phyloP scores from a whole-genome alignment of 169 alveolate species.

The Cryptosporidium andersoni region DNA sequence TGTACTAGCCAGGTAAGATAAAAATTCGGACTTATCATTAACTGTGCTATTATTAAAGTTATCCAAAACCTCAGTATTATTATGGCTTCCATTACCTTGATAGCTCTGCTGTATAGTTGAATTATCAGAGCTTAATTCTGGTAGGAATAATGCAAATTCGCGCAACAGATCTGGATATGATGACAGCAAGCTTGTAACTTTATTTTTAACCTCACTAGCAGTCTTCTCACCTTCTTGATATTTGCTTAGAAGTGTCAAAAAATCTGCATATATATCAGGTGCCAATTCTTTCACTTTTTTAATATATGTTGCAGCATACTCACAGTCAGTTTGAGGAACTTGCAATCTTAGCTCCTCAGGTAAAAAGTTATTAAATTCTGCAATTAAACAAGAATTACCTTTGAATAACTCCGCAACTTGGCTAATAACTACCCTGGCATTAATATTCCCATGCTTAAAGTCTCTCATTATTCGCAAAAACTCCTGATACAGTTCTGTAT shows the following conservation, averaged over 20 bases:
- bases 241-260: constrained; percentile 33
- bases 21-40: constrained; percentile 44
- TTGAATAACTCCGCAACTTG: constrained; percentile 64
- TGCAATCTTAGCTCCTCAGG: constrained; percentile 67
- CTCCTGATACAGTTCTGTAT: constrained; percentile 67
- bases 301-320: constrained; percentile 67
- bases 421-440: constrained; percentile 58
- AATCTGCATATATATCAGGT: constrained; percentile 57
- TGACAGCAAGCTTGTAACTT: constrained; percentile 18
- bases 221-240: constrained; percentile 56
- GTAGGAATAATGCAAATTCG: constrained; percentile 47
- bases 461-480: constrained; percentile 70
- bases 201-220: constrained; percentile 40
- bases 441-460: constrained; percentile 62
- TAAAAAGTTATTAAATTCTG: constrained; percentile 65
- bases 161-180: constrained; percentile 56
- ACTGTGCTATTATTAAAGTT: neutral
- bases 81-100: neutral
- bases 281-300: constrained; percentile 50
- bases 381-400: constrained; percentile 36
- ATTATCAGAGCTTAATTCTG: constrained; percentile 16
- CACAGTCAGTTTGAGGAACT: constrained; percentile 68
- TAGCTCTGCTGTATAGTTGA: neutral
- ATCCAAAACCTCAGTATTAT: neutral
- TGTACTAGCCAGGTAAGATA: constrained; percentile 56